These are phyloP conservation scores for Diaporthe vaccinii DNA, from an alignment of 2,329 filamentous ascomycete species.

Conservation along the genomic window DNA sequence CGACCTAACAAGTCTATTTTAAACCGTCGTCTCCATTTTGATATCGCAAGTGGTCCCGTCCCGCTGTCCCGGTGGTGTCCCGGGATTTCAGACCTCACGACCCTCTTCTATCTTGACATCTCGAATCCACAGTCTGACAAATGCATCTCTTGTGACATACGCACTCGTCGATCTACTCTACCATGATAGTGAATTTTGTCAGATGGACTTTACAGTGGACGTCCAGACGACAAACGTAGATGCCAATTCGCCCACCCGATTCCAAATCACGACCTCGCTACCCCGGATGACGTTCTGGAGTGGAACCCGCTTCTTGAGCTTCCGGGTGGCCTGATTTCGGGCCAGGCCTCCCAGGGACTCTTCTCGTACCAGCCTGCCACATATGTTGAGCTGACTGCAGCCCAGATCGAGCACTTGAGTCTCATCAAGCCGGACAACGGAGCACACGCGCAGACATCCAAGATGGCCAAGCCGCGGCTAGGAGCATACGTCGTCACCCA, in stretches of 20 bases:
- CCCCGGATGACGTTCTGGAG: constrained; percentile 4
- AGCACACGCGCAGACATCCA: neutral
- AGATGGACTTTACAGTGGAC: neutral
- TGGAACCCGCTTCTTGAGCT: constrained; percentile 9
- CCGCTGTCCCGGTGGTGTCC: constrained; percentile 4
- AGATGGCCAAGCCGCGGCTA: constrained; percentile 3
- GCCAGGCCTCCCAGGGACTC: neutral
- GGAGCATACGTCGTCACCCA: neutral
- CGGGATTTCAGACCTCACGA: neutral
- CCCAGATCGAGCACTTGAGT: no score
- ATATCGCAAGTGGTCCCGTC: constrained; percentile 10
- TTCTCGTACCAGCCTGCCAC: neutral
- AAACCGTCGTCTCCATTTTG: neutral
- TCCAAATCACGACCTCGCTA: constrained; percentile 18
- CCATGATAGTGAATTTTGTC: neutral
- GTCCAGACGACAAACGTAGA: neutral
- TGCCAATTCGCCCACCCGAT: constrained; percentile 4
- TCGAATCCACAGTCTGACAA: constrained; percentile 30
- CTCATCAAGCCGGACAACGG: neutral
- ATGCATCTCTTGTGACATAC: neutral
- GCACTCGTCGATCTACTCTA: neutral
- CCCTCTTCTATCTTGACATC: constrained; percentile 13
- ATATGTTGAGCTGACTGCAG: neutral
- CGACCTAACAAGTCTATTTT: neutral
- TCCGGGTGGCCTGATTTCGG: constrained; percentile 27